Evolutionary conservation across 805 yeast genomes (phyloP).

Genomic region (Phaffomyces opuntiae): DNA sequence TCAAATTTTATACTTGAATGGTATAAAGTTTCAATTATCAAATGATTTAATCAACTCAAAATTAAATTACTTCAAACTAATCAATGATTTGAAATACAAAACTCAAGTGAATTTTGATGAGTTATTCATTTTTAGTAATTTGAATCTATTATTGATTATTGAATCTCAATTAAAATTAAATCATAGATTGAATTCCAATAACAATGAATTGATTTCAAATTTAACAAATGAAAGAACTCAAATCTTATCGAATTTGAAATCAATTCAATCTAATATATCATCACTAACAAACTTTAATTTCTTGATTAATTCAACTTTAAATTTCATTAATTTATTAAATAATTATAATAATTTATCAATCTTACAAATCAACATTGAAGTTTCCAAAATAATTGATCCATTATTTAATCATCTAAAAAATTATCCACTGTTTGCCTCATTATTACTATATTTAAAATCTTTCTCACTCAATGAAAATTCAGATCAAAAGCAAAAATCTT

Average conservation of each 20-base stretch:
- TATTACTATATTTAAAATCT: slow-evolving; percentile 19
- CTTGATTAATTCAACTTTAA: slow-evolving; percentile 9
- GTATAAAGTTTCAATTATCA: slow-evolving; percentile 12
- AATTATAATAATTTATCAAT: slow-evolving; percentile 13
- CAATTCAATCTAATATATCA: slow-evolving; percentile 1
- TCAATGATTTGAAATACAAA: slow-evolving; percentile 3
- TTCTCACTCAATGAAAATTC: slow-evolving; percentile 20
- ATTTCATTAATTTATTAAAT: slow-evolving; percentile 10
- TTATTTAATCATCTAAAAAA: slow-evolving; percentile 15
- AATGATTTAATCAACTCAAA: slow-evolving; percentile 12
- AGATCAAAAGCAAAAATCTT: slow-evolving; percentile 23
- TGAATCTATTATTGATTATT: slow-evolving; percentile 11
- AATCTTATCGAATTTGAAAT: slow-evolving; percentile 2
- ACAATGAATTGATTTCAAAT: neutral
- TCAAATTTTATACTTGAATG: slow-evolving; percentile 6
- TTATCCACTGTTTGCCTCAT: slow-evolving; percentile 17
- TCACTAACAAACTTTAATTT: slow-evolving; percentile 8
- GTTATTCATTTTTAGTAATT: slow-evolving; percentile 7
- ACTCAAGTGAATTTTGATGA: slow-evolving; percentile 7
- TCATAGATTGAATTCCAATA: neutral
- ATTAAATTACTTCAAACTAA: slow-evolving; percentile 1
- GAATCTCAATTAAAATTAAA: slow-evolving; percentile 11
- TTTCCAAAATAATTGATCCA: slow-evolving; percentile 6
- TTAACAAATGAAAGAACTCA: slow-evolving; percentile 5
- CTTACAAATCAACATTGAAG: slow-evolving; percentile 10